These are phyloP conservation scores for Atkinsonella hypoxylon DNA, from an alignment of 2,329 filamentous ascomycete genomes.

Conservation along the genomic window DNA sequence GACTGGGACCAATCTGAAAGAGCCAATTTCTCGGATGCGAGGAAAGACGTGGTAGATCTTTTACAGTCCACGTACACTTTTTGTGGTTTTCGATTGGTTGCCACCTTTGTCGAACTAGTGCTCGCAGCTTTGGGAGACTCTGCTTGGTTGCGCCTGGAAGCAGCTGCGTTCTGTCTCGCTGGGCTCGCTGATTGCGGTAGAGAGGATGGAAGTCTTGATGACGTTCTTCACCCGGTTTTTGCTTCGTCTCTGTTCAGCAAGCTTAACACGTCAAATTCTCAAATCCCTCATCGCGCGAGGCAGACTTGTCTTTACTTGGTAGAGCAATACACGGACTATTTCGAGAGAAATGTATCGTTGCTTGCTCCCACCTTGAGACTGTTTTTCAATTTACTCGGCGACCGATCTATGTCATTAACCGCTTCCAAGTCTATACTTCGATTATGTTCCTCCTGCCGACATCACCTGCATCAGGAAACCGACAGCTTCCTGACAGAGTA, in stretches of 20 bases:
- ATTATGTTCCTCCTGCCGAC: constrained; percentile 65
- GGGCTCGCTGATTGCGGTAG: constrained; percentile 54
- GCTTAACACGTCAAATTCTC: constrained; percentile 34
- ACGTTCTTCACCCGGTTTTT: constrained; percentile 49
- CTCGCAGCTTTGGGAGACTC: constrained; percentile 35
- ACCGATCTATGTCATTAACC: constrained; percentile 48
- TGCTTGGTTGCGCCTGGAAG: constrained; percentile 49
- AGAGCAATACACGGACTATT: constrained; percentile 64
- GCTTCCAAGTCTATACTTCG: constrained; percentile 64
- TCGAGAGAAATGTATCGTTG: constrained; percentile 54
- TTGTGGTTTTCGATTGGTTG: constrained; percentile 42
- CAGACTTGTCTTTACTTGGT: constrained; percentile 60
- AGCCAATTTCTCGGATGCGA: constrained; percentile 56
- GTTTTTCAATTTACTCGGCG: constrained; percentile 57
- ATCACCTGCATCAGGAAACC: constrained; percentile 54
- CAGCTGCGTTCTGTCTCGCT: constrained; percentile 50
- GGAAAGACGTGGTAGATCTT: constrained; percentile 69
- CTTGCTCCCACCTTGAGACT: constrained; percentile 62
- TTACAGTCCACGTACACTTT: constrained; percentile 59
- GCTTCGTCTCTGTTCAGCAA: constrained; percentile 44
- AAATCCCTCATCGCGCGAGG: constrained; percentile 49
- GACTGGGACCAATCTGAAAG: constrained; percentile 61
- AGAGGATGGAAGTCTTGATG: constrained; percentile 46
- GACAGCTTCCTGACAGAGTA: constrained; percentile 62
- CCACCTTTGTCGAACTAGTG: constrained; percentile 43